Conservation (phyloP, 1,139 yeast species). For the Yamadazyma oceani region DNA sequence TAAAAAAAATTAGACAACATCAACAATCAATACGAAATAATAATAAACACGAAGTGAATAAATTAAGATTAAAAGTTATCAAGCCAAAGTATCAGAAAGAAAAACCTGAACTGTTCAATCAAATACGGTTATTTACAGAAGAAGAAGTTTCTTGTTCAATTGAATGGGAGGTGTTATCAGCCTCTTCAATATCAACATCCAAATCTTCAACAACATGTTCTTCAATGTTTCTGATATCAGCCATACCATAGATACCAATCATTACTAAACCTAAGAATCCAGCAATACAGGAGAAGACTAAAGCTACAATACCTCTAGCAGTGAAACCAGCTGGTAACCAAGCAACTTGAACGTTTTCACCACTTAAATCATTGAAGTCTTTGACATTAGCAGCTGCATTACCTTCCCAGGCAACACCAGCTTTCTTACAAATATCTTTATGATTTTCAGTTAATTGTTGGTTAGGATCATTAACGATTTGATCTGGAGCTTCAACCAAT, state of each 20-base stretch:
- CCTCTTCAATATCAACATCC: constrained; percentile 52
- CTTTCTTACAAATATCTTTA: constrained; percentile 45
- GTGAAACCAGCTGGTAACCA: constrained; percentile 72
- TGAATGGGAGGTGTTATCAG: constrained; percentile 20
- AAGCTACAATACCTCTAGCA: constrained; percentile 63
- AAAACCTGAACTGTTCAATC: too few species aligned
- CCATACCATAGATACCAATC: constrained; percentile 61
- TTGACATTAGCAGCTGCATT: constrained; percentile 68
- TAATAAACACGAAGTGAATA: constrained; percentile 1
- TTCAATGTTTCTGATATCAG: constrained; percentile 63
- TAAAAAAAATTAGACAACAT: neutral
- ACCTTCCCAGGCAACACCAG: constrained; percentile 48
- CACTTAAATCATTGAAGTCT: constrained; percentile 54
- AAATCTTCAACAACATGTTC: constrained; percentile 57
- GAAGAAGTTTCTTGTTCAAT: constrained; percentile 2
- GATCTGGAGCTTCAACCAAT: constrained; percentile 71
- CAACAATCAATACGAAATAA: too few species aligned
- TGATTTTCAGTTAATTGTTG: constrained; percentile 48
- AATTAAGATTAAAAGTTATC: too few species aligned
- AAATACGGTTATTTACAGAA: neutral
- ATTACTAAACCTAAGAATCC: constrained; percentile 59
- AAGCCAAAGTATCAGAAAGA: too few species aligned
- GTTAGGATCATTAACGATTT: constrained; percentile 38
- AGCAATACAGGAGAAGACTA: constrained; percentile 53
- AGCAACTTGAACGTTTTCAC: constrained; percentile 54